Evolutionary conservation across 208 protist species (phyloP).

Genomic region (Trypanosoma cruzi): DNA sequence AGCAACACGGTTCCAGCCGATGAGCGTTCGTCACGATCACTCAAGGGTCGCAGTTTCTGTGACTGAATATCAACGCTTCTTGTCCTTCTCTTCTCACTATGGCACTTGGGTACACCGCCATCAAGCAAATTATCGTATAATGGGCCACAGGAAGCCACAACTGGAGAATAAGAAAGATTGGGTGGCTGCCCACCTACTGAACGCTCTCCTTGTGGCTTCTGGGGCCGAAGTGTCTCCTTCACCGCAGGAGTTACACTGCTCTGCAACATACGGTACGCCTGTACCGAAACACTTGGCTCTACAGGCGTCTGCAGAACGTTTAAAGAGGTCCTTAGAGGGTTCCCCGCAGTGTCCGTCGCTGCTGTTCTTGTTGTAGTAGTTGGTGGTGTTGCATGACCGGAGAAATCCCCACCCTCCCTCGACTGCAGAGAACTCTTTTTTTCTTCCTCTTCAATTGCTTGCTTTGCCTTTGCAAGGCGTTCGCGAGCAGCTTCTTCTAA

Average conservation of each 20-base stretch:
- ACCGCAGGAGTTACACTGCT: conserved; percentile 7
- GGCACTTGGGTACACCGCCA: background rate
- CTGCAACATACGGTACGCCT: conserved; percentile 17
- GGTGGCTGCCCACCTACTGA: background rate
- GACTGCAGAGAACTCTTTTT: background rate
- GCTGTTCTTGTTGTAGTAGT: background rate
- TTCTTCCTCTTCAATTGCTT: conserved; percentile 22
- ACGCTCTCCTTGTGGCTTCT: background rate
- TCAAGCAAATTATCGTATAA: conserved; percentile 22
- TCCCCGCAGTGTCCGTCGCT: background rate
- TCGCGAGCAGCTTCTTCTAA: conserved; percentile 51
- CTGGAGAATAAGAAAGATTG: background rate
- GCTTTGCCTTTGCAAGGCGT: conserved; percentile 45
- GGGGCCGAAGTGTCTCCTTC: background rate
- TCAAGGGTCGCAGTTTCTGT: background rate
- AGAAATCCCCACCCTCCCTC: background rate
- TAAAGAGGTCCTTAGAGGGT: background rate
- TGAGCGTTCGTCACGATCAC: conserved; percentile 17
- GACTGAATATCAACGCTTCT: background rate
- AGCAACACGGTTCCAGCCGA: conserved; percentile 19
- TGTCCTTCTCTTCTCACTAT: background rate
- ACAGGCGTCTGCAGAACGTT: background rate
- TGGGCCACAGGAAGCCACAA: background rate
- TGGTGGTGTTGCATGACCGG: background rate
- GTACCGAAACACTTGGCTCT: background rate